phyloP scores from a whole-genome alignment of 305 asterid species.

The Fraxinus platypoda region DNA sequence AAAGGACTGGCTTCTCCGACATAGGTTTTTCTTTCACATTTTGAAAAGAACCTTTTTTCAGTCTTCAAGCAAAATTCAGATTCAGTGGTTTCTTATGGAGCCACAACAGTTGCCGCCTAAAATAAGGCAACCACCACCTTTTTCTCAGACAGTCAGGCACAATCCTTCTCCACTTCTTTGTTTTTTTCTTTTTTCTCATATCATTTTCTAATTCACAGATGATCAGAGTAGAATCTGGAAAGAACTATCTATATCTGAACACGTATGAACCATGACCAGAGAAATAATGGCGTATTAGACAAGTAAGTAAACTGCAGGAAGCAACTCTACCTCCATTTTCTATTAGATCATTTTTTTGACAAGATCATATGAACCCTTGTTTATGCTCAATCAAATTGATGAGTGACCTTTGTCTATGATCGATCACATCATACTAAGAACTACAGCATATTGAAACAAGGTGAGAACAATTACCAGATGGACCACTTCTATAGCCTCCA shows the following conservation, averaged over 20 bases:
- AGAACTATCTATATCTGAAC: constrained; percentile 1
- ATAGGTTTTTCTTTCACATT: background rate
- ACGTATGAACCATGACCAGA: background rate
- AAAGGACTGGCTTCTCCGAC: background rate
- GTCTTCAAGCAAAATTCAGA: background rate
- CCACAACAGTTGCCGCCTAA: background rate
- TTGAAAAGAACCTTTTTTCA: background rate
- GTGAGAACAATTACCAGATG: constrained; percentile 27
- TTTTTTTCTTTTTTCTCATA: background rate
- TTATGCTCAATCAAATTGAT: background rate
- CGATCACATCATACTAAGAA: background rate
- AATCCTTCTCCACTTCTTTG: background rate
- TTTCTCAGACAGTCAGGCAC: background rate
- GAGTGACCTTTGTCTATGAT: background rate
- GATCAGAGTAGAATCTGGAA: background rate
- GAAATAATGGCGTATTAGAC: background rate
- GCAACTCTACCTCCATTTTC: background rate
- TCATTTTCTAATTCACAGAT: background rate
- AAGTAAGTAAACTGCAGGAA: background rate
- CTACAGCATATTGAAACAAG: constrained; percentile 11
- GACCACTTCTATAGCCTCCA: constrained; percentile 78
- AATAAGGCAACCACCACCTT: background rate
- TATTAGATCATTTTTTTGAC: background rate
- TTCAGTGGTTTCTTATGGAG: background rate
- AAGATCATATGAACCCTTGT: background rate